phyloP scores from a whole-genome alignment of 768 basidiomycete species.

The Dioszegia crocea region DNA sequence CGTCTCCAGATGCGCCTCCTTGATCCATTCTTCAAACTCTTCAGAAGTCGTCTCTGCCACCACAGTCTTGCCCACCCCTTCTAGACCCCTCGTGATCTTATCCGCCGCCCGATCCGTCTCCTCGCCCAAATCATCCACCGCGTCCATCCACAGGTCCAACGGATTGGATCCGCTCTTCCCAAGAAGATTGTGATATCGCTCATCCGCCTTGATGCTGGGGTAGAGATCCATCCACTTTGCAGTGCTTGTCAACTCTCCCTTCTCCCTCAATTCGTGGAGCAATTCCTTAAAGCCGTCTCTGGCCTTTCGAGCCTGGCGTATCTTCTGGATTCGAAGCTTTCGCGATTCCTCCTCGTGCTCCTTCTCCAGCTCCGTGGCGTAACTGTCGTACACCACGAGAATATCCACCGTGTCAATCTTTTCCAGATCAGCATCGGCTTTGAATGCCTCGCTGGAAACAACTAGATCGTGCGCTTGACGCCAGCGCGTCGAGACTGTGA shows the following conservation, averaged over 20 bases:
- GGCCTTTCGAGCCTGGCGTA: slow-evolving; percentile 78
- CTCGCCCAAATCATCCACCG: slow-evolving; percentile 80
- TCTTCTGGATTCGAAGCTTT: slow-evolving; percentile 73
- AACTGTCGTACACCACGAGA: slow-evolving; percentile 88
- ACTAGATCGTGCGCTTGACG: slow-evolving; percentile 74
- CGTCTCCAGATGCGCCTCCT: slow-evolving; percentile 54
- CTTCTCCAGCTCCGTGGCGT: slow-evolving; percentile 79
- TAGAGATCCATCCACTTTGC: slow-evolving; percentile 91
- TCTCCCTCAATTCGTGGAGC: slow-evolving; percentile 63
- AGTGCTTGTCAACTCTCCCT: slow-evolving; percentile 68
- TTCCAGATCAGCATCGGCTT: slow-evolving; percentile 67
- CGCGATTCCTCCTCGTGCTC: slow-evolving; percentile 86
- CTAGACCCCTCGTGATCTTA: slow-evolving; percentile 54
- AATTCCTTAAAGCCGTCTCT: slow-evolving; percentile 84
- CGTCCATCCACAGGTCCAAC: slow-evolving; percentile 93
- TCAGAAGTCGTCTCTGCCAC: slow-evolving; percentile 37
- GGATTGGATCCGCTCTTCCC: slow-evolving; percentile 93
- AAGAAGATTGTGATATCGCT: slow-evolving; percentile 79
- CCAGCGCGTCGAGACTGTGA: slow-evolving; percentile 94
- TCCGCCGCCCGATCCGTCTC: slow-evolving; percentile 72
- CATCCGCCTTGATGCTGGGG: slow-evolving; percentile 68
- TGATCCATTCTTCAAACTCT: slow-evolving; percentile 41
- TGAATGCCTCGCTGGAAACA: slow-evolving; percentile 72
- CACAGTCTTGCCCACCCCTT: slow-evolving; percentile 30
- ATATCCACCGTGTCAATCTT: slow-evolving; percentile 86